Percentiles rank a stretch among this genome's conserved stretches.
Conservation (phyloP, 2,329 filamentous ascomycete genomes). For the Claviceps sorghi region DNA sequence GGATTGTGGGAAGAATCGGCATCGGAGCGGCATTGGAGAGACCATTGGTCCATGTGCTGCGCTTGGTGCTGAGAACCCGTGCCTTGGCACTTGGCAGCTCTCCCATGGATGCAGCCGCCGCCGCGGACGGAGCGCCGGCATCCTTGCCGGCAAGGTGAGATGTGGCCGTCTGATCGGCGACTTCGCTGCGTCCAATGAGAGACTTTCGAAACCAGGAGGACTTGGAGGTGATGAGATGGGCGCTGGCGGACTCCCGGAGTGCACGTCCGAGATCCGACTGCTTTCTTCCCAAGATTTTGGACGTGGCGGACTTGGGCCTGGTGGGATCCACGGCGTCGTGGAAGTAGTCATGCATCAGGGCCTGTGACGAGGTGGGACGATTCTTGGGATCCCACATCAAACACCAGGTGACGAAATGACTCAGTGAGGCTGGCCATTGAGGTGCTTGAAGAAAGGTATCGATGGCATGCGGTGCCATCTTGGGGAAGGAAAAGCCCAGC, state of each 20-base stretch:
- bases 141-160: slow-evolving; percentile 34
- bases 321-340: slow-evolving; percentile 81
- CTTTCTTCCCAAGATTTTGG: slow-evolving; percentile 74
- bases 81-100: slow-evolving; percentile 23
- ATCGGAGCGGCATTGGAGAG: slow-evolving; percentile 72
- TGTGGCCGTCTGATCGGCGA: slow-evolving; percentile 40
- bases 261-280: slow-evolving; percentile 66
- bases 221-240: slow-evolving; percentile 58
- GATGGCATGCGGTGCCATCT: slow-evolving; percentile 96
- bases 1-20: slow-evolving; percentile 87
- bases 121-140: slow-evolving; percentile 7
- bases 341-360: slow-evolving; percentile 93
- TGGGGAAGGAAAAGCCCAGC: slow-evolving; percentile 95
- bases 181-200: slow-evolving; percentile 66
- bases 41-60: slow-evolving; percentile 87
- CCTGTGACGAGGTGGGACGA: slow-evolving; percentile 82
- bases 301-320: slow-evolving; percentile 77
- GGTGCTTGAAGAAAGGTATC: slow-evolving; percentile 82
- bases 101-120: slow-evolving; percentile 24
- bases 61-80: slow-evolving; percentile 49
- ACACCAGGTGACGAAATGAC: slow-evolving; percentile 95
- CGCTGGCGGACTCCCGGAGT: slow-evolving; percentile 41
- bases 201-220: slow-evolving; percentile 96
- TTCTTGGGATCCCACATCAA: slow-evolving; percentile 96
- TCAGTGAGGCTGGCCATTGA: slow-evolving; percentile 79